Evolutionary conservation across 257 asterid genomes (phyloP), one percentile per base, ranked within the genome.

Genomic region (Ophiorrhiza pumila): DNA sequence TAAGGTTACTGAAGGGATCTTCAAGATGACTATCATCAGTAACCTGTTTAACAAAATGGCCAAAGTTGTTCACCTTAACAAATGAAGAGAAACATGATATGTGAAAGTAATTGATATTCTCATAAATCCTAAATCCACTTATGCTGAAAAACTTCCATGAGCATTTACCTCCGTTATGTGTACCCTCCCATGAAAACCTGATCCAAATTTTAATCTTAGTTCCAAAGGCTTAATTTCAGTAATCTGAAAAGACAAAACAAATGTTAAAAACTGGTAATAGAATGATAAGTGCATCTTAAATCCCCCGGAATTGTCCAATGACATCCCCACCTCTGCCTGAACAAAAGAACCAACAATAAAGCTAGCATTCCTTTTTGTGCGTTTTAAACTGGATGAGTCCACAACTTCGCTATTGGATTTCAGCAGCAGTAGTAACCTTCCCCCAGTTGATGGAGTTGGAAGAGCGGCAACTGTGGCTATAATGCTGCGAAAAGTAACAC

Each of bases 211-310:
- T 66, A 90, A 78, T 81, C 88, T 83, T 67, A 90, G 79, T 86
- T 92, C 99, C 77, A 95, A 85, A 80, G 93, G 97, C 86, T 83
- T 90, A 80, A 81, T 86, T 79, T 92, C 97, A 75, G 87, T 89
- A 77, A 95, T 89, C 99, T 95, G 93, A 68, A 84, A 78, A 82
- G 55, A 73, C 71, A 64, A 20, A 61, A 56, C 56, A 76, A 50
- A 80, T 47, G n/a, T 53, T 25, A 37, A 42, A 76, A 42, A 27
- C 55, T 20, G 34, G 18, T 18, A 46, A 64, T 15, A 14, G 69
- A 70, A 61, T 58, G 53, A 23, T 10, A 69, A n/a, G 5, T 76
- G 59, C 49, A 58, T 76, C 46, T 64, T 53, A 69, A 34, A 55
- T 68, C 62, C 47, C 55, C 34, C 31, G 55, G 63, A 63, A 60